A percentile compares a stretch with the other conserved stretches of the same genome.
Conservation (phyloP, 345 rosid genomes). For the Gossypium stocksii region DNA sequence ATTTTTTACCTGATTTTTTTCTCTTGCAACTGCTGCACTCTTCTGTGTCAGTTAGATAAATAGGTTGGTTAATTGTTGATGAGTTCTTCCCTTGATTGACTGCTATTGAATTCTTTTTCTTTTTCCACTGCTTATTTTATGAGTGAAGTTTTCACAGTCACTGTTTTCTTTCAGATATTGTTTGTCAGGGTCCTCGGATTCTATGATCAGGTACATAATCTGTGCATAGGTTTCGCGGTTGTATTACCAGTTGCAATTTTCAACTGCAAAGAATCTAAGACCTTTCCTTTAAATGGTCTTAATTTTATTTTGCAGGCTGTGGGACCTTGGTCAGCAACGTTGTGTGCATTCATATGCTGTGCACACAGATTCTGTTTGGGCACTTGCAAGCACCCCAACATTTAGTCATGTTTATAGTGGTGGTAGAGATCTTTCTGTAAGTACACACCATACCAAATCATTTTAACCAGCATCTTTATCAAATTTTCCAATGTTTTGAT, state of each 20-base stretch:
- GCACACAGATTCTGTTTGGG: slow-evolving; percentile 99
- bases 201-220: slow-evolving; percentile 83
- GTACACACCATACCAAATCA: slow-evolving; percentile 25
- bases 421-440: slow-evolving; percentile 96
- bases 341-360: slow-evolving; percentile 99
- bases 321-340: slow-evolving; percentile 99
- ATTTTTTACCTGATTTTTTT: background rate
- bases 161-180: slow-evolving; percentile 64
- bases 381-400: slow-evolving; percentile 93
- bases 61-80: background rate
- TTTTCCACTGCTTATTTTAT: background rate
- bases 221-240: slow-evolving; percentile 14
- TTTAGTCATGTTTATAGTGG: slow-evolving; percentile 98
- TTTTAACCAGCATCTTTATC: background rate
- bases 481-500: slow-evolving; percentile 1
- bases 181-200: slow-evolving; percentile 98
- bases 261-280: slow-evolving; percentile 11
- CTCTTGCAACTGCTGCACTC: background rate
- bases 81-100: slow-evolving; percentile 1
- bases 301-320: slow-evolving; percentile 49
- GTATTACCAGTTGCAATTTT: slow-evolving; percentile 8
- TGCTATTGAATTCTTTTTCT: background rate
- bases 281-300: slow-evolving; percentile 25
- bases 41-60: background rate
- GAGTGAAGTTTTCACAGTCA: background rate